These are phyloP conservation scores for Mycena haematopus DNA, from an alignment of 768 basidiomycete genomes.

Conservation along the genomic window DNA sequence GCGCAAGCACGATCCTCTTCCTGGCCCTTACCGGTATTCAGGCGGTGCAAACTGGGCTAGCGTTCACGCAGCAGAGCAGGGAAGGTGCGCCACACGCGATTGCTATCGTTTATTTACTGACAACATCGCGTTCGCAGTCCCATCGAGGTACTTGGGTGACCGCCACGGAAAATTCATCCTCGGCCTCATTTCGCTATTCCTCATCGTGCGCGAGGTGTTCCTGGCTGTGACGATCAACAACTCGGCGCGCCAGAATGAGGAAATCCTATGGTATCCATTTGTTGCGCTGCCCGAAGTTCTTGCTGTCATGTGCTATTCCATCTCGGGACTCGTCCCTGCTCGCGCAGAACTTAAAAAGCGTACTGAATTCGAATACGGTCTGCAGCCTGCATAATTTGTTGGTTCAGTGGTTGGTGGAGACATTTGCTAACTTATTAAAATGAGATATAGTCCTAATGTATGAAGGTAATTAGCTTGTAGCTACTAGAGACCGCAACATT, in stretches of 20 bases:
- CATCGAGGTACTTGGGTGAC: slow-evolving; percentile 10
- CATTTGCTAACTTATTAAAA: background rate
- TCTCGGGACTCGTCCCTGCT: slow-evolving; percentile 19
- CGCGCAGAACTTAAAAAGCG: slow-evolving; percentile 8
- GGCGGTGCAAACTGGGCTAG: slow-evolving; percentile 32
- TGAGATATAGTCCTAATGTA: background rate
- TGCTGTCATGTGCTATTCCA: slow-evolving; percentile 13
- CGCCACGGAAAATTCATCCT: slow-evolving; percentile 16
- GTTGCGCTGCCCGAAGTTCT: slow-evolving; percentile 21
- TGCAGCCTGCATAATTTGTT: background rate
- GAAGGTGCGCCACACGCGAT: background rate
- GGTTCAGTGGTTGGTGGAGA: too few relatives aligned
- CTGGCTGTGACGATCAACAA: slow-evolving; percentile 4
- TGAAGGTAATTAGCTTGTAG: too few relatives aligned
- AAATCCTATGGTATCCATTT: slow-evolving; percentile 21
- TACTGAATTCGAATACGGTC: background rate
- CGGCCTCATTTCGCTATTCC: slow-evolving; percentile 14
- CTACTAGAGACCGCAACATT: too few relatives aligned
- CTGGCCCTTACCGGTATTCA: slow-evolving; percentile 43
- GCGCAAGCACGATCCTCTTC: slow-evolving; percentile 45
- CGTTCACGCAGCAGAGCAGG: background rate
- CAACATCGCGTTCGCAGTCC: background rate
- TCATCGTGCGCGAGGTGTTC: slow-evolving; percentile 22
- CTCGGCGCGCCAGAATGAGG: slow-evolving; percentile 7
- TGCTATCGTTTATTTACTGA: background rate